A percentile compares a stretch with the other conserved stretches of the same genome.
Evolutionary conservation across 1,284 basidiomycete genomes (phyloP).

Genomic region (Moesziomyces globuligerus): DNA sequence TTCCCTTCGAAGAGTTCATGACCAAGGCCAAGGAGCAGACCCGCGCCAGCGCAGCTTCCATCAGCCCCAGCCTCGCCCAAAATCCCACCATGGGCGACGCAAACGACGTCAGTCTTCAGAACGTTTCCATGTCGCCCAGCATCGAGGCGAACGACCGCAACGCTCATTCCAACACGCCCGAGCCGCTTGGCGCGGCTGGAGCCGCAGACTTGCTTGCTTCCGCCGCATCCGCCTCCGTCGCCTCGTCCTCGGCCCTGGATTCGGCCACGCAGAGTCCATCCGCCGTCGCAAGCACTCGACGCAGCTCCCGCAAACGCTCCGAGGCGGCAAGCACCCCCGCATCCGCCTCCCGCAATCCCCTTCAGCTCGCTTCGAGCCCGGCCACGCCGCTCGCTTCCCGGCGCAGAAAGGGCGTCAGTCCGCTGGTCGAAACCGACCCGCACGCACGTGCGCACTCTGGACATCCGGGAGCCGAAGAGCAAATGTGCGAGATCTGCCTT

Average conservation of each 20-base stretch:
- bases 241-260: no score
- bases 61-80: conserved; percentile 26
- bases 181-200: conserved; percentile 24
- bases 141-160: conserved; percentile 20
- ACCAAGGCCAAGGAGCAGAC: conserved; percentile 68
- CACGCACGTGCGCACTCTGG: conserved; percentile 9
- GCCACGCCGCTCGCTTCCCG: conserved; percentile 21
- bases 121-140: conserved; percentile 31
- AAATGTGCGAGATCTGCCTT: conserved; percentile 71
- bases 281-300: conserved; percentile 27
- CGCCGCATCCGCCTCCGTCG: conserved; percentile 15
- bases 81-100: conserved; percentile 27
- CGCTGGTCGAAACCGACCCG: conserved; percentile 26
- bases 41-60: conserved; percentile 20
- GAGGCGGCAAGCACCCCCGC: conserved; percentile 26
- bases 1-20: conserved; percentile 92
- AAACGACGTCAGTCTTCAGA: conserved; percentile 8
- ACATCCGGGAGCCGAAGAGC: conserved; percentile 26
- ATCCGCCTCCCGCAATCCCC: conserved; percentile 20
- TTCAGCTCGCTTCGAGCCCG: conserved; percentile 26
- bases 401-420: conserved; percentile 38
- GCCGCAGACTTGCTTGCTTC: conserved; percentile 28
- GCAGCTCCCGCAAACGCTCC: conserved; percentile 37
- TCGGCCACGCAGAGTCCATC: conserved; percentile 31
- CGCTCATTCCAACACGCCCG: conserved; percentile 28